Conservation (phyloP, 179 eudicot species). For the Patellifolia procumbens region DNA sequence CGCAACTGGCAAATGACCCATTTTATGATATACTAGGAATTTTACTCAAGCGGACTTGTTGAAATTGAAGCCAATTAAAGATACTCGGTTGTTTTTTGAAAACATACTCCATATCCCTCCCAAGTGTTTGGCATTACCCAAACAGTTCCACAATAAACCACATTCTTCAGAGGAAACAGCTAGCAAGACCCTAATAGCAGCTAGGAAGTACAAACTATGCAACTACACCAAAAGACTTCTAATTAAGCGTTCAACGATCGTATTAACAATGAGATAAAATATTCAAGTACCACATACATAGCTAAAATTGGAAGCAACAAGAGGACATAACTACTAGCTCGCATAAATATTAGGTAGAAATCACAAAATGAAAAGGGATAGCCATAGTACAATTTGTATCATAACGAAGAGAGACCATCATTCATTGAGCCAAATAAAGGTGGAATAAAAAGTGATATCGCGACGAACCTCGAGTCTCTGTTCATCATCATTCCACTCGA, state of each 20-base stretch:
- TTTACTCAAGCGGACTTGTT: background rate
- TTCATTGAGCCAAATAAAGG: background rate
- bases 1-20: background rate
- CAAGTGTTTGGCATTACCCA: background rate
- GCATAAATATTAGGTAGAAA: background rate
- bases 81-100: background rate
- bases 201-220: background rate
- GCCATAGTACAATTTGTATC: background rate
- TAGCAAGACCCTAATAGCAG: background rate
- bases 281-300: background rate
- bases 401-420: background rate
- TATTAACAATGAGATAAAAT: background rate
- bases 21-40: background rate
- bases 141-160: background rate
- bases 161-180: background rate
- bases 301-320: background rate
- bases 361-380: background rate
- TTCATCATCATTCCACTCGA: conserved; percentile 90
- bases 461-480: conserved; percentile 78
- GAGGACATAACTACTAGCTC: background rate
- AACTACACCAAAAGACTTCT: background rate
- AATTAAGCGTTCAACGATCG: background rate
- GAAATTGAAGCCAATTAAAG: background rate
- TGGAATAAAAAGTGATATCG: conserved; percentile 14
- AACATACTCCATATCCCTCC: background rate